Percentiles rank a stretch among this genome's conserved stretches.
phyloP scores from a whole-genome alignment of 345 rosid genomes.

The Populus ilicifolia region DNA sequence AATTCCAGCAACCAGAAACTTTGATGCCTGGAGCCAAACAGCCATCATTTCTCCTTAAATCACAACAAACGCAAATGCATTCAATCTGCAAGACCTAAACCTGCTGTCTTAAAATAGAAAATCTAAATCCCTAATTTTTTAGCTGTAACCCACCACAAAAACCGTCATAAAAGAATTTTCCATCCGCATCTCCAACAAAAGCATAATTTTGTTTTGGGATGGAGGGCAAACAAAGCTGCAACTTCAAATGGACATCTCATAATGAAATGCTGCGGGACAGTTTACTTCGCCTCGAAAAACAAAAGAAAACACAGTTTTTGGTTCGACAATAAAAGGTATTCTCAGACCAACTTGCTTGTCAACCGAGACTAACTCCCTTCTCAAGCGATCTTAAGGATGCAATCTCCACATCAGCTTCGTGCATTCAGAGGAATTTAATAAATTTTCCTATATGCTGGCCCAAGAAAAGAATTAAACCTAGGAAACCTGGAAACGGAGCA shows the following conservation, averaged over 20 bases:
- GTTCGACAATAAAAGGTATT: too few relatives aligned
- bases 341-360: too few relatives aligned
- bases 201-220: neutral
- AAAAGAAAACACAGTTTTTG: too few relatives aligned
- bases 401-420: too few relatives aligned
- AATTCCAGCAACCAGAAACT: neutral
- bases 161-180: neutral
- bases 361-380: too few relatives aligned
- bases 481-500: too few relatives aligned
- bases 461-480: too few relatives aligned
- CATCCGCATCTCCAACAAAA: neutral
- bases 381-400: too few relatives aligned
- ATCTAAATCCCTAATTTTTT: neutral
- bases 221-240: neutral
- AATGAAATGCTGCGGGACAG: neutral
- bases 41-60: neutral
- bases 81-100: neutral
- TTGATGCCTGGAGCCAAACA: neutral
- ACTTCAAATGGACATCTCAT: neutral
- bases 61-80: neutral
- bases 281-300: neutral
- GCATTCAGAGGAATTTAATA: too few relatives aligned
- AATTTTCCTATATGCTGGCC: too few relatives aligned
- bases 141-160: neutral
- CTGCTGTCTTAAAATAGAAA: neutral